A percentile compares a stretch with the other conserved stretches of the same genome.
Evolutionary conservation across 805 yeast species (phyloP).

Genomic region (Pichia thaimueangensis): DNA sequence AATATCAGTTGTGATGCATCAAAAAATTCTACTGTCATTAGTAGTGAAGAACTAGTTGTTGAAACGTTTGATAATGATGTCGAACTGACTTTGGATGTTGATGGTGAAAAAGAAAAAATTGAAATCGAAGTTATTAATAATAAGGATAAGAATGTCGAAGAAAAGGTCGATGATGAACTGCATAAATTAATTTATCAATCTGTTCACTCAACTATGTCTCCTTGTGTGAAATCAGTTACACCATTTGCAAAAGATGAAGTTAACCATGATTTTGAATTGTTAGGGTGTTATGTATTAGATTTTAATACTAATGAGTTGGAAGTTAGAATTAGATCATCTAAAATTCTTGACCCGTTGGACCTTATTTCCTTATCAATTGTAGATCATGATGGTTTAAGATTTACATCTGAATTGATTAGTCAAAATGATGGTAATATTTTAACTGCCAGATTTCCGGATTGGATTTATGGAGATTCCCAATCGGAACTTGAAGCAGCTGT

Average conservation of each 20-base stretch:
- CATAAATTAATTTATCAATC: too few relatives aligned
- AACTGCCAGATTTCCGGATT: slow-evolving; percentile 2
- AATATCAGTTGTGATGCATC: too few relatives aligned
- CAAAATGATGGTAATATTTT: not conserved
- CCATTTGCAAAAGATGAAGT: not conserved
- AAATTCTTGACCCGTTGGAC: not conserved
- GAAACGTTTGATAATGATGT: not conserved
- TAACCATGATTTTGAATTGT: slow-evolving; percentile 1
- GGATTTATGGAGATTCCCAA: not conserved
- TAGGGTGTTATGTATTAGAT: slow-evolving; percentile 1
- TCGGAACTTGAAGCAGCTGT: not conserved
- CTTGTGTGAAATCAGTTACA: too few relatives aligned
- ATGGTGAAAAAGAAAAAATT: not conserved
- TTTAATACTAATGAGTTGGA: slow-evolving; percentile 3
- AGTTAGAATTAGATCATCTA: slow-evolving; percentile 1
- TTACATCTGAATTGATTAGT: slow-evolving; percentile 1
- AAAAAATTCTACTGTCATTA: too few relatives aligned
- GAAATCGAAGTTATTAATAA: not conserved
- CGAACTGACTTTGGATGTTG: not conserved
- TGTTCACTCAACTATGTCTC: too few relatives aligned
- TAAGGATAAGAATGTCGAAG: not conserved
- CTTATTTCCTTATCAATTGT: not conserved
- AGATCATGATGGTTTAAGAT: not conserved
- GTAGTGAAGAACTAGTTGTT: not conserved
- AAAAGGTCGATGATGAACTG: not conserved